These are phyloP conservation scores for Adansonia grandidieri DNA, from an alignment of 441 rosid species.

Conservation along the genomic window DNA sequence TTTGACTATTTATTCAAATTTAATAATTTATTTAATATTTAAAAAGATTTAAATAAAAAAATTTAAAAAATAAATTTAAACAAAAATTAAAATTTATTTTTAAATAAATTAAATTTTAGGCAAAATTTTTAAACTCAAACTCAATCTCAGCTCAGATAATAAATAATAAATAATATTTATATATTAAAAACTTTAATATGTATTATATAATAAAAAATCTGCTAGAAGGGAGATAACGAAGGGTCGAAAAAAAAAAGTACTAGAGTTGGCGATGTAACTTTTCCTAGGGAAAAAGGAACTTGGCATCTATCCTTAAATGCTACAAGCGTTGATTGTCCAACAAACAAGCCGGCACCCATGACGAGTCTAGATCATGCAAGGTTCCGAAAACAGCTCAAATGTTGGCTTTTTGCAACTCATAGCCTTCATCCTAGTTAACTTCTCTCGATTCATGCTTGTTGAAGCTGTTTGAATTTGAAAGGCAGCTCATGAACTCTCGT, in stretches of 20 bases:
- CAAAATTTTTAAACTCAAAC: too few relatives aligned
- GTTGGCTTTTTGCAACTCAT: slow-evolving; percentile 42
- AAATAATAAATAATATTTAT: too few relatives aligned
- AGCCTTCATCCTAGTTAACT: slow-evolving; percentile 23
- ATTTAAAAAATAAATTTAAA: too few relatives aligned
- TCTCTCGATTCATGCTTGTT: slow-evolving; percentile 31
- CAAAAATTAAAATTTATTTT: too few relatives aligned
- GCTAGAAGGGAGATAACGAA: too few relatives aligned
- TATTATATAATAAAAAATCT: too few relatives aligned
- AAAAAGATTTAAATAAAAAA: too few relatives aligned
- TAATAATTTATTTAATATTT: too few relatives aligned
- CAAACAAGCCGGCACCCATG: slow-evolving; percentile 50
- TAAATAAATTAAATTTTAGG: too few relatives aligned
- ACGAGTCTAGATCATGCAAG: slow-evolving; percentile 51
- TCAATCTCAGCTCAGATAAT: too few relatives aligned
- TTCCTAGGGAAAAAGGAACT: slow-evolving; percentile 86
- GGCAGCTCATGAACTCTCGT: slow-evolving; percentile 35
- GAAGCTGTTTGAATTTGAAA: slow-evolving; percentile 46
- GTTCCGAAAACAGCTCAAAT: slow-evolving; percentile 30
- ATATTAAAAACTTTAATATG: too few relatives aligned
- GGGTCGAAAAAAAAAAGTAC: slow-evolving; percentile 91
- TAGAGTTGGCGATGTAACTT: slow-evolving; percentile 95
- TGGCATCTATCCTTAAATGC: slow-evolving; percentile 92
- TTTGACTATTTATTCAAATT: too few relatives aligned
- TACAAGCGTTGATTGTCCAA: slow-evolving; percentile 81